A percentile compares a stretch with the other conserved stretches of the same genome.
phyloP scores from a whole-genome alignment of 306 rosid genomes.

The Abrus precatorius region DNA sequence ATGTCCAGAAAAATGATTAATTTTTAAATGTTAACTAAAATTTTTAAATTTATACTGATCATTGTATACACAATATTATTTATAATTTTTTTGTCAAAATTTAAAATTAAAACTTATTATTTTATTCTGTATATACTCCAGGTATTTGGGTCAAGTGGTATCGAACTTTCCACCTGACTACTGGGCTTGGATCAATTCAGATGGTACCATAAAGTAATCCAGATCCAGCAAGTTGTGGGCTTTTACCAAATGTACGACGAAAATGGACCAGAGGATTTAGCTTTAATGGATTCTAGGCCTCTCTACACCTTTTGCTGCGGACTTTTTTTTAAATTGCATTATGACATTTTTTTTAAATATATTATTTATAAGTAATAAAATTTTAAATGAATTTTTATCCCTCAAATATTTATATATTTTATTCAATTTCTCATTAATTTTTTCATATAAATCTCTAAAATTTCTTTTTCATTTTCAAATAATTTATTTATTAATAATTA shows the following conservation, averaged over 20 bases:
- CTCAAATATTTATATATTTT: too few relatives aligned
- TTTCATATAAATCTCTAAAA: too few relatives aligned
- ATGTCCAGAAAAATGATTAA: background rate
- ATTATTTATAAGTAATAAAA: too few relatives aligned
- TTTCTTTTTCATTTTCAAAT: too few relatives aligned
- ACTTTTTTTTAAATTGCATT: background rate
- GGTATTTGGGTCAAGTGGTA: background rate
- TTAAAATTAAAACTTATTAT: background rate
- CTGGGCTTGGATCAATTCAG: background rate
- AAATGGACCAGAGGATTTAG: background rate
- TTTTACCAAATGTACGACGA: background rate
- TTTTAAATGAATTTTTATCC: too few relatives aligned
- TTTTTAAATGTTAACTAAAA: background rate
- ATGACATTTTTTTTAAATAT: too few relatives aligned
- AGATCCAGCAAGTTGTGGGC: background rate
- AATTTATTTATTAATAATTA: too few relatives aligned
- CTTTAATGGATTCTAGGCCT: background rate
- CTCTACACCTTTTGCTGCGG: background rate
- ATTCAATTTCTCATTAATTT: too few relatives aligned
- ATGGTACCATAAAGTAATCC: background rate
- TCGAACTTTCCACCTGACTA: background rate
- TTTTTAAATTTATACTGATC: background rate
- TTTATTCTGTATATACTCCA: background rate
- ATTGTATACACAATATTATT: background rate
- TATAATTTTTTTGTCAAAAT: background rate